Evolutionary conservation across 805 yeast species (phyloP), one percentile per base, ranked within the genome.

Genomic region (Clavispora fructus): DNA sequence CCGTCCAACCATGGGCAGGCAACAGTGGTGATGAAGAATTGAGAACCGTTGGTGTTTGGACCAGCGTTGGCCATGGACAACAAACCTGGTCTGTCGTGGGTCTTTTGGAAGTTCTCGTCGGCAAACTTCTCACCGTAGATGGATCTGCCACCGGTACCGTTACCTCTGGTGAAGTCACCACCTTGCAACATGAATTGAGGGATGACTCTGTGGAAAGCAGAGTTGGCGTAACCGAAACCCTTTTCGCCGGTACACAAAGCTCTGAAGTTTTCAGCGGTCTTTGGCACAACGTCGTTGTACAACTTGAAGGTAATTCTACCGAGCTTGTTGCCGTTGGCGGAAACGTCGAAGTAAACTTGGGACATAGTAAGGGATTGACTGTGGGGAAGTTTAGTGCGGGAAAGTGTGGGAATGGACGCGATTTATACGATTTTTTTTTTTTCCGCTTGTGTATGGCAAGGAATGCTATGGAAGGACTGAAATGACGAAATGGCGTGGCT

Each of bases 51-150:
- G 77, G 97, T 88, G 84, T 90, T 87, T 71, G 95, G 96, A 62
- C 97, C 97, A 57, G 97, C 95, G 69, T 92, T 92, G 69, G 97
- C 97, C 97, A 92, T 92, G 57, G 96, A 88, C 72, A 71, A 86
- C 74, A 79, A 90, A 65, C 95, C 95, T 78, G 77, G 95, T 83
- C 71, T 82, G 77, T 74, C 74, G 75, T 92, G 97, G 65, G 70
- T 83, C 73, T 74, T 73, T 66, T 62, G 54, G 64, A 94, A 92
- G 67, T 85, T 85, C 68, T 92, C 99, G 65, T 92, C 99, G 58
- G 87, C 96, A 70, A 86, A 86, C 67, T 78, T 82, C 53, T 78
- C 82, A 58, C 92, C 92, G 72, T 86, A 85, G 72, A 85, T 85
- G 46, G 90, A 84, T 69, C 82, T 82, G 69, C 98, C 98, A 68